A percentile compares a stretch with the other conserved stretches of the same genome.
phyloP scores from a whole-genome alignment of 2,329 filamentous ascomycete genomes.

The Aureobasidium sp. region DNA sequence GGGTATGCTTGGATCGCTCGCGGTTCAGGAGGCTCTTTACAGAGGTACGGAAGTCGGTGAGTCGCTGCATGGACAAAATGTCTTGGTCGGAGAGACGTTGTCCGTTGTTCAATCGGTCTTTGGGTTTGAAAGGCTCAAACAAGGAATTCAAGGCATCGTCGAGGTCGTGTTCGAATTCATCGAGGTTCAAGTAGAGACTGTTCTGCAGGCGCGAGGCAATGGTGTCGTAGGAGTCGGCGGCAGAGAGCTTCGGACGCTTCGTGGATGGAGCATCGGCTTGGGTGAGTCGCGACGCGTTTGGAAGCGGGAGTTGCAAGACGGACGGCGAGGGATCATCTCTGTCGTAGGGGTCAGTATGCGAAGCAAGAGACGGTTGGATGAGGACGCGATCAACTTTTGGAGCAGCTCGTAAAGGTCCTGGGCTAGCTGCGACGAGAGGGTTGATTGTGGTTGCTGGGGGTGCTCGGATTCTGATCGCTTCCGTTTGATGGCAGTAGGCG shows the following conservation, averaged over 20 bases:
- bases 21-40: constrained; percentile 25
- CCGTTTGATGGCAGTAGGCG: constrained; percentile 33
- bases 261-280: constrained; percentile 34
- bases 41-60: constrained; percentile 25
- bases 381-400: constrained; percentile 29
- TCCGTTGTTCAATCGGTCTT: constrained; percentile 18
- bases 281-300: constrained; percentile 19
- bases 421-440: constrained; percentile 28
- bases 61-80: constrained; percentile 29
- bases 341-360: constrained; percentile 17
- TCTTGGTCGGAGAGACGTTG: constrained; percentile 30
- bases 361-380: too few relatives aligned
- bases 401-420: constrained; percentile 38
- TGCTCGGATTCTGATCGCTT: constrained; percentile 35
- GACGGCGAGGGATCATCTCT: constrained; percentile 40
- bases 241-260: constrained; percentile 41
- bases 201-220: constrained; percentile 35
- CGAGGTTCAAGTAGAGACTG: constrained; percentile 31
- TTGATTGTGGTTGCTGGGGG: constrained; percentile 25
- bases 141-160: constrained; percentile 35
- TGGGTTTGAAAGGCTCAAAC: constrained; percentile 29
- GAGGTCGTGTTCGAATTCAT: constrained; percentile 32
- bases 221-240: constrained; percentile 27
- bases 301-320: constrained; percentile 36
- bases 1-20: constrained; percentile 20